phyloP scores from a whole-genome alignment of 2,329 filamentous ascomycete species.

The Leptographium flavum region DNA sequence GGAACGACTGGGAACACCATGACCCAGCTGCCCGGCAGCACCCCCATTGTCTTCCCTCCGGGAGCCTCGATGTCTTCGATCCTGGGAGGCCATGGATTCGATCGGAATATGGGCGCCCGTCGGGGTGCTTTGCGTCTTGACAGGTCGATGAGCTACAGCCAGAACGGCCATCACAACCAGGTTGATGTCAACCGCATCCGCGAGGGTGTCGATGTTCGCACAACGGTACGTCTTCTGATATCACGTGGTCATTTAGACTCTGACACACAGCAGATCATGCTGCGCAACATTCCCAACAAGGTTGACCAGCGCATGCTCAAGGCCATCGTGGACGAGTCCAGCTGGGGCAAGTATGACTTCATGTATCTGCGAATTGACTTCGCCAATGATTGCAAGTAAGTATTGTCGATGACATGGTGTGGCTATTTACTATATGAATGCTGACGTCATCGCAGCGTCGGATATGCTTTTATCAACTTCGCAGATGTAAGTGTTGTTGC shows the following conservation, averaged over 20 bases:
- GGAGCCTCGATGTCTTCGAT: neutral
- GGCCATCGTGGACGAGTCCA: slow-evolving; percentile 62
- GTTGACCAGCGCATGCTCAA: slow-evolving; percentile 68
- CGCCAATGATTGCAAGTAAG: slow-evolving; percentile 69
- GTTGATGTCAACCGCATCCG: slow-evolving; percentile 47
- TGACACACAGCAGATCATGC: slow-evolving; percentile 55
- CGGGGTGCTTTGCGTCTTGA: slow-evolving; percentile 33
- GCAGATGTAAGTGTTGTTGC: slow-evolving; percentile 54
- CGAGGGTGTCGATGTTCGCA: slow-evolving; percentile 57
- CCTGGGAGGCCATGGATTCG: slow-evolving; percentile 16
- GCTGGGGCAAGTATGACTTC: slow-evolving; percentile 79
- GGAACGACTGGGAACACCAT: slow-evolving; percentile 16
- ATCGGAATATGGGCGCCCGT: slow-evolving; percentile 27
- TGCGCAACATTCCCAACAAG: slow-evolving; percentile 89
- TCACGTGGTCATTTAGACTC: neutral
- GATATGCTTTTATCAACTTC: slow-evolving; percentile 97
- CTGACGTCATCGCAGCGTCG: slow-evolving; percentile 50
- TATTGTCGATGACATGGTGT: neutral
- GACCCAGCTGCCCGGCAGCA: slow-evolving; percentile 12
- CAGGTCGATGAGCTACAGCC: slow-evolving; percentile 31
- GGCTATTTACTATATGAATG: neutral
- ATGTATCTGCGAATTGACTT: slow-evolving; percentile 90
- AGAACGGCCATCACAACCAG: slow-evolving; percentile 41
- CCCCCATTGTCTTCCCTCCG: slow-evolving; percentile 7
- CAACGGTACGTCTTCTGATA: slow-evolving; percentile 42